These are phyloP conservation scores for Coemansia sp. DNA, from an alignment of 192 early-diverging fungal genomes.

Conservation along the genomic window DNA sequence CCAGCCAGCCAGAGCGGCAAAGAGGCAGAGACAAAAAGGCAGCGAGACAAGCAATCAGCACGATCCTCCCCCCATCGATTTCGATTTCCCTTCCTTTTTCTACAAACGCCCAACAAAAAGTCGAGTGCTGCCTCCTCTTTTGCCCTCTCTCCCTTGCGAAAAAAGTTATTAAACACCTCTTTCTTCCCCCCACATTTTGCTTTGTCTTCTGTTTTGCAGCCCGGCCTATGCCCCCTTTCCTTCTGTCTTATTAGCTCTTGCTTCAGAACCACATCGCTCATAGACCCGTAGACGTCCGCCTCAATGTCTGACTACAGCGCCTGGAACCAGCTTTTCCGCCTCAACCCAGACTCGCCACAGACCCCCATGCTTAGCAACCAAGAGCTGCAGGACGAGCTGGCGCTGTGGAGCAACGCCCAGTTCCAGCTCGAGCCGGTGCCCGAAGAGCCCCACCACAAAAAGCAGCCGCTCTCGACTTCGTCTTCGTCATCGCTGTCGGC, in stretches of 20 bases:
- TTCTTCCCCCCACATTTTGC: slow-evolving; percentile 1
- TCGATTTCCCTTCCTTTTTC: background rate
- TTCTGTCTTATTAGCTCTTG: background rate
- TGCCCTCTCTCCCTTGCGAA: background rate
- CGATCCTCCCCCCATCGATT: background rate
- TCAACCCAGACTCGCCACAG: slow-evolving; percentile 56
- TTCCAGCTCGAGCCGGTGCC: slow-evolving; percentile 59
- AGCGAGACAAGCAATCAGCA: background rate
- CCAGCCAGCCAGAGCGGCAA: background rate
- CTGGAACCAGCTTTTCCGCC: slow-evolving; percentile 47
- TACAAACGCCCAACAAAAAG: background rate
- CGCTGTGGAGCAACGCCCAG: slow-evolving; percentile 67
- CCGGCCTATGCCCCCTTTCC: background rate
- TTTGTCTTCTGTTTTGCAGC: background rate
- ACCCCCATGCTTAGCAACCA: slow-evolving; percentile 56
- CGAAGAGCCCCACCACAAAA: slow-evolving; percentile 18
- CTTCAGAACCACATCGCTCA: background rate
- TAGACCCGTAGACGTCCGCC: background rate
- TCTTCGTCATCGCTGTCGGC: slow-evolving; percentile 8
- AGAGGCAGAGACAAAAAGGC: background rate
- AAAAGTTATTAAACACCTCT: background rate
- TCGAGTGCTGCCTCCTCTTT: background rate
- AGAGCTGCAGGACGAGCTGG: slow-evolving; percentile 63
- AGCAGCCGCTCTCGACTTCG: slow-evolving; percentile 6
- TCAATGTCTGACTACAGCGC: slow-evolving; percentile 45